These are phyloP conservation scores for Auriscalpium vulgare DNA, from an alignment of 768 basidiomycete genomes.

Conservation along the genomic window DNA sequence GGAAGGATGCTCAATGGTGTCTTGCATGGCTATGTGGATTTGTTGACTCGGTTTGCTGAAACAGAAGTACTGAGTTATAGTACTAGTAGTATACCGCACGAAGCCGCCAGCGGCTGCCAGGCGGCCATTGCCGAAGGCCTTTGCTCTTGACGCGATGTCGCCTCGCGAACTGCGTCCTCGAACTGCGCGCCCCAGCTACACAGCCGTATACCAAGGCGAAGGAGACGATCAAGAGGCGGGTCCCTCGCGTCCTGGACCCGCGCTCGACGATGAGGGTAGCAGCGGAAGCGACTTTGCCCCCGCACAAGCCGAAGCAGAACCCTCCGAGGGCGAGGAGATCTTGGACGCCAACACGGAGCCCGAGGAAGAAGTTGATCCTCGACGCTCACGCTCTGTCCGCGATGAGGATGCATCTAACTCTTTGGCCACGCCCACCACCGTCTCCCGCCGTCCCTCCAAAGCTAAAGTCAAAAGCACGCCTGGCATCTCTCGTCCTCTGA, in stretches of 20 bases:
- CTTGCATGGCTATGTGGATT: too few relatives aligned
- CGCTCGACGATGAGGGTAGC: conserved; percentile 27
- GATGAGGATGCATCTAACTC: conserved; percentile 5
- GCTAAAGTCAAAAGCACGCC: conserved; percentile 6
- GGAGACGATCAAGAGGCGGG: conserved; percentile 28
- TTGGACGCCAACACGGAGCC: conserved; percentile 20
- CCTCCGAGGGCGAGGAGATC: conserved; percentile 25
- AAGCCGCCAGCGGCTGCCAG: too few relatives aligned
- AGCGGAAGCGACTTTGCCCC: conserved; percentile 54
- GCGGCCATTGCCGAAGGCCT: too few relatives aligned
- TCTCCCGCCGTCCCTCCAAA: background rate
- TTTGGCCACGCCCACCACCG: background rate
- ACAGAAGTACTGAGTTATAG: too few relatives aligned
- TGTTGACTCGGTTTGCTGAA: too few relatives aligned
- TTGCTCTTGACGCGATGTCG: conserved; percentile 14
- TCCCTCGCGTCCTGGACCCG: conserved; percentile 26
- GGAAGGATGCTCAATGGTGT: too few relatives aligned
- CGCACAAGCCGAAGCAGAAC: conserved; percentile 26
- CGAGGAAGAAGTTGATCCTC: conserved; percentile 15
- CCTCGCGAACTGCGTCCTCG: conserved; percentile 48
- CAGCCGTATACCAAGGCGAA: conserved; percentile 26
- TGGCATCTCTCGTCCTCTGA: conserved; percentile 28
- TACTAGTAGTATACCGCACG: too few relatives aligned
- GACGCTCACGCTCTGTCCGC: conserved; percentile 12
- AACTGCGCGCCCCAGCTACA: conserved; percentile 44